Base-by-base conservation (phyloP, 306 rosid genomes). In the Sophora flavescens region DNA sequence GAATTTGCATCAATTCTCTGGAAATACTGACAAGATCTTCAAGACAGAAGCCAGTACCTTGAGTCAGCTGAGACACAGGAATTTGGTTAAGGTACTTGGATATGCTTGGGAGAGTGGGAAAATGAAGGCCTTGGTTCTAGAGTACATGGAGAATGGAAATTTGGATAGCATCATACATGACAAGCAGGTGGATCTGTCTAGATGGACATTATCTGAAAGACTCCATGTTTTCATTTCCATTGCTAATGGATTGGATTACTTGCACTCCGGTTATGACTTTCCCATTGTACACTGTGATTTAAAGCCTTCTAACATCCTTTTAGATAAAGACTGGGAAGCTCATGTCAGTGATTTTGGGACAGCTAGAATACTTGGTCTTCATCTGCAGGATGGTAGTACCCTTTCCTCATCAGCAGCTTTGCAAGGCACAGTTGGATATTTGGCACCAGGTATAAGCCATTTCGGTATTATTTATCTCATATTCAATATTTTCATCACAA, bases 261-360 rank as follows among this genome's bases (percentile, higher is more conserved):
- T 93, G 79, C 98, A 93, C 77, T 82, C 84, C 22, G 96, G 92
- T 65, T 88, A 89, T 81, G 92, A 61, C 74, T 84, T 76, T 72
- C 97, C 98, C 35, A 89, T 93, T 65, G 93, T 91, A 30, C 96
- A 91, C 81, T 93, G 96, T 71, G 97, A 91, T 79, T 61, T 93
- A 72, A 93, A 93, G 84, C 97, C 98, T 84, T 91, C 98, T 16
- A 93, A 93, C 83, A 83, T 91, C 76, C 88, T 93, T 59, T 78
- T 91, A 82, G 97, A 91, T 68, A 80, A 64, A 76, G 88, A 89
- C 22, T 93, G 90, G 90, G 88, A 81, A 65, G 97, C 91, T 68
- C 98, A 84, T 83, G 96, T 93, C 78, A 93, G 98, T 71, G 98
- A 93, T 87, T 93, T 93, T 7, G 98, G 97, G 60, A 89, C 98